Conservation (phyloP, 257 asterid species). For the Solanum okadae region DNA sequence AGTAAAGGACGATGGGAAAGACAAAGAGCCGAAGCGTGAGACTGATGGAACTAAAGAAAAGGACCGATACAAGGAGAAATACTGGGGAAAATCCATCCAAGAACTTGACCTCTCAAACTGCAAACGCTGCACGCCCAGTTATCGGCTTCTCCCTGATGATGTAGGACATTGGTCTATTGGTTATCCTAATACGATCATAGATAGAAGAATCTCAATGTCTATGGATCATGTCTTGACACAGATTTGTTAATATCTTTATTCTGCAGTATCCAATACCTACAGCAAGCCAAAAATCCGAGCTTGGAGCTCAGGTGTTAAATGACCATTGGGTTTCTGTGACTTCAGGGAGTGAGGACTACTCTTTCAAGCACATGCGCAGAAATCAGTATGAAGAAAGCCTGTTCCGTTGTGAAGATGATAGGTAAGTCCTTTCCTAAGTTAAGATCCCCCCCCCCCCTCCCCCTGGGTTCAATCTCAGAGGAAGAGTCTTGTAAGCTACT, state of each 20-base stretch:
- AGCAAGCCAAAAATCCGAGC: constrained; percentile 90
- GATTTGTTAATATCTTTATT: neutral
- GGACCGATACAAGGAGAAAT: constrained; percentile 63
- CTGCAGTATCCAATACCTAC: constrained; percentile 81
- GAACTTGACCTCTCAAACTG: constrained; percentile 93
- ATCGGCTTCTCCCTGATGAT: constrained; percentile 98
- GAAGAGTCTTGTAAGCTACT: constrained; percentile 1
- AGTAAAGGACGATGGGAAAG: constrained; percentile 60
- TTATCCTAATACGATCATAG: neutral
- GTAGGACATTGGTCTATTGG: constrained; percentile 27
- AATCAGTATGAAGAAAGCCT: constrained; percentile 98
- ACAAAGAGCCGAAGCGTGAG: constrained; percentile 74
- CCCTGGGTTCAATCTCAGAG: neutral
- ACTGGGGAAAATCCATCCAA: constrained; percentile 92
- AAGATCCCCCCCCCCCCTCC: neutral
- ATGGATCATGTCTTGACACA: neutral
- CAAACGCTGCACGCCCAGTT: constrained; percentile 83
- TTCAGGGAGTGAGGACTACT: constrained; percentile 99
- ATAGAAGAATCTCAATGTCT: neutral
- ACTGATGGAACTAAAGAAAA: constrained; percentile 74
- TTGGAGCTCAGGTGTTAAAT: constrained; percentile 80
- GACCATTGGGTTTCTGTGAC: constrained; percentile 98
- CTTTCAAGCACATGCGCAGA: constrained; percentile 93
- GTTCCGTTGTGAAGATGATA: constrained; percentile 96
- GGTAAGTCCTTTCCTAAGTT: constrained; percentile 26